Evolutionary conservation across 805 yeast species (phyloP), one percentile per base, ranked within the genome.

Genomic region (Diddensiella santjacobensis): DNA sequence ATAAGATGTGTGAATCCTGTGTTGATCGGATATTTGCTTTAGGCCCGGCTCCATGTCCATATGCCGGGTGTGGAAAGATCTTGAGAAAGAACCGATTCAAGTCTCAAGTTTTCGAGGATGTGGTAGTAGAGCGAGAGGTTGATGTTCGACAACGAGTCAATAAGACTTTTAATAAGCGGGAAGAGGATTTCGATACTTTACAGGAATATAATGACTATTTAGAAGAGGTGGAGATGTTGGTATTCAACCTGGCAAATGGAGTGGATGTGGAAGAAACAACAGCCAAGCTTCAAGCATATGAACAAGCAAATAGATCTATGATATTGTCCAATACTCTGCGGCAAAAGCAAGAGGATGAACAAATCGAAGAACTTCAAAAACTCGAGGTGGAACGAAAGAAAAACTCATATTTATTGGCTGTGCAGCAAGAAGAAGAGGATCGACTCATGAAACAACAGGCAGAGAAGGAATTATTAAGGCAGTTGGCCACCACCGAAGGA

Each of bases 11-110:
- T 70, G 97, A 68, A 51, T 81, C 95, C 1, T 93, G 99, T 69
- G 98, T 91, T 38, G 98, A 93, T 66, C 77, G 99, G 55, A 90
- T 93, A 46, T 93, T 87, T 63, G 80, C 96, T 4, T 71, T 85
- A 44, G 99, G 99, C 2, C 99, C 99, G 0, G 93, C 96, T 0
- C 93, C 90, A 18, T 93, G 99, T 64, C 99, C 99, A 1, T 91
- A 90, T 64, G 85, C 89, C 3, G 81, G 83, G 45, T 93, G 99
- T 71, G 89, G 83, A 49, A 87, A 84, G 71, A 87, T 83, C 8
- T 71, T 93, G 53, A 73, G 99, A 57, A 87, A 86, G 73, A 87
- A 87, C 67, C 80, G 81, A 69, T 93, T 93, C 72, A 95, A 93
- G 70, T 77, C 87, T 35, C 99, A 93, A 69, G 77, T 89, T 2